Evolutionary conservation across 2,329 filamentous ascomycete genomes (phyloP), one percentile per base, ranked within the genome.

Genomic region (Coleophoma crateriformis): DNA sequence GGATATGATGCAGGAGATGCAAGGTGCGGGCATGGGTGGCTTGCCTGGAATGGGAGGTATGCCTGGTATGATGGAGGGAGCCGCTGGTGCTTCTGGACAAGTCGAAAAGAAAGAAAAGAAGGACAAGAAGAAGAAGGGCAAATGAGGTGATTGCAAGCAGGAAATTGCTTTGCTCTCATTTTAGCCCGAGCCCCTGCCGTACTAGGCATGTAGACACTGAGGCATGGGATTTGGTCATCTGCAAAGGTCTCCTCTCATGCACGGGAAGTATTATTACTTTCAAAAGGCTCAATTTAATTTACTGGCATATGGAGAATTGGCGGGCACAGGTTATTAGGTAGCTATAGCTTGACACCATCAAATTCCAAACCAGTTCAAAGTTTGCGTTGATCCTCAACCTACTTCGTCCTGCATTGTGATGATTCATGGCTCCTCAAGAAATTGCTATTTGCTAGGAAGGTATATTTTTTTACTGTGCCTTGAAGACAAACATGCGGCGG

Each of bases 1-100:
- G 74, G 91, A 96, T 59, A 95, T 96, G 77, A 96, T 97, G 91
- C 85, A 84, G 63, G 90, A 95, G 72, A 95, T 97, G 89, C 75
- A 78, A 46, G 58, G 59, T 47, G 57, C 52, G 20, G 56, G 50
- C 15, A 66, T 73, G 61, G 68, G 68, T 5, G 69, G 70, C 4
- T 64, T 70, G 59, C 66, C 68, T 4, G 27, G 27, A 27, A 27
- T 27, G 27, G 64, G 64, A 42, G 73, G 73, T 7, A 78, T 80
- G 71, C 79, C 81, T 60, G 61, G 53, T 19, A 60, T 51, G 6
- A 59, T 57, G 13, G 61, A 57, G 10, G 52, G 48, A 13, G 54
- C 34, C 2, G 59, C 56, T 19, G 56, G 47, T 2, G 59, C 65
- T 14, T 64, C 64, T 44, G 62, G 56, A 22, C 64, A 68, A 44